These are phyloP conservation scores for Phyllachora maydis DNA, from an alignment of 2,329 filamentous ascomycete species.

Conservation along the genomic window DNA sequence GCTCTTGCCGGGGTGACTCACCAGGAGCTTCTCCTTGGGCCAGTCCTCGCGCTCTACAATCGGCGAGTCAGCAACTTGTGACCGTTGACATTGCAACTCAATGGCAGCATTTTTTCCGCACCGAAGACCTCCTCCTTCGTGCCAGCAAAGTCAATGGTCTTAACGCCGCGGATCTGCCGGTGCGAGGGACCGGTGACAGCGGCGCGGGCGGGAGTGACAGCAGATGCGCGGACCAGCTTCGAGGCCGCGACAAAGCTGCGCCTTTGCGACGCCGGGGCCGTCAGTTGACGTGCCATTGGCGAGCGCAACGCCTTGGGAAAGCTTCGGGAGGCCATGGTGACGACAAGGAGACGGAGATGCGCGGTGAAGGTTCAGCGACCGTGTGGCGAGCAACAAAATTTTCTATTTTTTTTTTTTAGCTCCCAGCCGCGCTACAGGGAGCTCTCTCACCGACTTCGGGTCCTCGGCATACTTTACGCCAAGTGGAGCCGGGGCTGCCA, in stretches of 20 bases:
- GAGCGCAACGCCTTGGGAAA: slow-evolving; percentile 47
- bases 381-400: too few relatives aligned
- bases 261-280: slow-evolving; percentile 35
- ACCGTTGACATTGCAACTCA: neutral
- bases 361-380: too few relatives aligned
- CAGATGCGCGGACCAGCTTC: slow-evolving; percentile 30
- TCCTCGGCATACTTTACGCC: too few relatives aligned
- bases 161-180: slow-evolving; percentile 67
- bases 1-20: slow-evolving; percentile 32
- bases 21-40: slow-evolving; percentile 94
- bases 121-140: slow-evolving; percentile 87
- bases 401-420: too few relatives aligned
- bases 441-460: too few relatives aligned
- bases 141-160: slow-evolving; percentile 98
- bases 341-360: slow-evolving; percentile 12
- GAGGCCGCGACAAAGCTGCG: slow-evolving; percentile 41
- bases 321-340: slow-evolving; percentile 59
- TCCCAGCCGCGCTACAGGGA: too few relatives aligned
- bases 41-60: slow-evolving; percentile 82
- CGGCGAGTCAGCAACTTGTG: slow-evolving; percentile 1
- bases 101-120: slow-evolving; percentile 19
- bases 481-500: too few relatives aligned
- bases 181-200: slow-evolving; percentile 15
- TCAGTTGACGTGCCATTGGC: slow-evolving; percentile 42
- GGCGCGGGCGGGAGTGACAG: slow-evolving; percentile 26